A percentile compares a stretch with the other conserved stretches of the same genome.
phyloP scores from a whole-genome alignment of 129 eudicot genomes.

The Ambrosia trifida region DNA sequence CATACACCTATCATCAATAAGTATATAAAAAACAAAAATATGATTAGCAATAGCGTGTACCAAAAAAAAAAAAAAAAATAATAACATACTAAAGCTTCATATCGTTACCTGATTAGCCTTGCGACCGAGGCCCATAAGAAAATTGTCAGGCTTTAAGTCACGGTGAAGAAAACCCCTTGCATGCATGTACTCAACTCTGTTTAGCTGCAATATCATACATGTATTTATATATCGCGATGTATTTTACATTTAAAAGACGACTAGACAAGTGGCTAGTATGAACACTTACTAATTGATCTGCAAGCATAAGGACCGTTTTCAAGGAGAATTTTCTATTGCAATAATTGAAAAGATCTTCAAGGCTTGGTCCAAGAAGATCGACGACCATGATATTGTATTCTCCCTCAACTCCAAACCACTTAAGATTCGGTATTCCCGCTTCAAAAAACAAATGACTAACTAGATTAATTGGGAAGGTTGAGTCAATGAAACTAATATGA shows the following conservation, averaged over 20 bases:
- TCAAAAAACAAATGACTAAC: conserved; percentile 28
- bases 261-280: neutral
- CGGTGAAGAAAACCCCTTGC: conserved; percentile 99
- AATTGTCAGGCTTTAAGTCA: conserved; percentile 96
- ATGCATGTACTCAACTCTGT: conserved; percentile 98
- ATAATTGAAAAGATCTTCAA: conserved; percentile 94
- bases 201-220: conserved; percentile 47
- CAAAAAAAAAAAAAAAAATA: neutral
- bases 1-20: conserved; percentile 51
- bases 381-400: conserved; percentile 95
- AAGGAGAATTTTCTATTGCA: conserved; percentile 80
- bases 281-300: conserved; percentile 86
- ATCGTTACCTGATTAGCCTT: conserved; percentile 88
- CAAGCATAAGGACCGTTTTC: conserved; percentile 97
- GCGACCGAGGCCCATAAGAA: conserved; percentile 99
- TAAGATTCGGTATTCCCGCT: conserved; percentile 94
- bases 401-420: conserved; percentile 97
- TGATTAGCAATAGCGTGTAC: conserved; percentile 15
- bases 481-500: neutral
- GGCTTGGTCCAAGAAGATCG: conserved; percentile 98
- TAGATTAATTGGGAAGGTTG: conserved; percentile 20
- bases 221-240: neutral
- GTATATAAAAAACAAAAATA: neutral
- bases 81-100: neutral
- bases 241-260: neutral